Conservation (phyloP, 2,329 filamentous ascomycete species). For the Colletotrichum gloeosporioides region DNA sequence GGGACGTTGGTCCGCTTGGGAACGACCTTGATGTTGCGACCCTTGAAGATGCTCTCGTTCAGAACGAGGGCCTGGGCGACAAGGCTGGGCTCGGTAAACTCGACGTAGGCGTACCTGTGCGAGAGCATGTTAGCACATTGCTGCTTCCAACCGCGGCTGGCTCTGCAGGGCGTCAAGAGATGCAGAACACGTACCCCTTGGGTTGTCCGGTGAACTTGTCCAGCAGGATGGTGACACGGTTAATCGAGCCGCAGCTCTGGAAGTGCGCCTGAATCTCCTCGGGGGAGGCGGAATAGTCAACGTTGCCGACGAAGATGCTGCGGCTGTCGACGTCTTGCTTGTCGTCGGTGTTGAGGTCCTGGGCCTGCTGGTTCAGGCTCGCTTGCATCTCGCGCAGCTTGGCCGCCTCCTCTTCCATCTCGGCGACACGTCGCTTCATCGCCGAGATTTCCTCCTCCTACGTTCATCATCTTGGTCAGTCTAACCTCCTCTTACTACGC, state of each 20-base stretch:
- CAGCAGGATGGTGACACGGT: conserved; percentile 94
- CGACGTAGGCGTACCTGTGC: conserved; percentile 93
- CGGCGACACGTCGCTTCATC: conserved; percentile 85
- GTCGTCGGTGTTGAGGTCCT: conserved; percentile 74
- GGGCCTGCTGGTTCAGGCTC: conserved; percentile 81
- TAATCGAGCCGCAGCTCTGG: conserved; percentile 96
- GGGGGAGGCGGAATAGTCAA: conserved; percentile 95
- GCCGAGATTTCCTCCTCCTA: conserved; percentile 85
- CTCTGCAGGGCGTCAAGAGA: neutral
- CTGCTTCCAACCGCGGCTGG: neutral
- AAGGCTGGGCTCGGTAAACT: conserved; percentile 92
- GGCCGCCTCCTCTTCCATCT: conserved; percentile 90
- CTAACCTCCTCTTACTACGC: conserved; percentile 24
- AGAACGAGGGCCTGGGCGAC: conserved; percentile 93
- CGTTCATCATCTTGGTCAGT: conserved; percentile 21
- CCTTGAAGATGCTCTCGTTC: conserved; percentile 96
- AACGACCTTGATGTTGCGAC: conserved; percentile 90
- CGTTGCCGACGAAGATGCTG: conserved; percentile 98
- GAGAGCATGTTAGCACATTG: neutral
- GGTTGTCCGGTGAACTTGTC: conserved; percentile 99
- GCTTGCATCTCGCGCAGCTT: conserved; percentile 89
- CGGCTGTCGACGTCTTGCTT: conserved; percentile 95
- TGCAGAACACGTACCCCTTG: conserved; percentile 77
- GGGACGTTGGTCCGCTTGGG: conserved; percentile 97
- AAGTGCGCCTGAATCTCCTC: conserved; percentile 99